Percentiles rank a stretch among this genome's conserved stretches.
phyloP scores from a whole-genome alignment of 208 protist species.

The Phytomonas serpens region DNA sequence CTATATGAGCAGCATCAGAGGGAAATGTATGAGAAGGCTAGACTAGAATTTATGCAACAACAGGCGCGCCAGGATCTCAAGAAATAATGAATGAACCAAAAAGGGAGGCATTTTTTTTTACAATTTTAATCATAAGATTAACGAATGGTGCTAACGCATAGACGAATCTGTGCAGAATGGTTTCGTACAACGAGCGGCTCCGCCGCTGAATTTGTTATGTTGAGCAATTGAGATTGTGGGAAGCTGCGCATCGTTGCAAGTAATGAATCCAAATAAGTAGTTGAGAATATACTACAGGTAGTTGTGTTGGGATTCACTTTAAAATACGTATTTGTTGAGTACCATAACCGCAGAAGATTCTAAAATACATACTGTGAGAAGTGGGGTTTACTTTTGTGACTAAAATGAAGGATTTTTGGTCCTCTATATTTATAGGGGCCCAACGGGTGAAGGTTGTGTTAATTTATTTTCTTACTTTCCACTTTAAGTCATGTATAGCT shows the following conservation, averaged over 20 bases:
- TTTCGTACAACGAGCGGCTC: not conserved
- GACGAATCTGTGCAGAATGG: not conserved
- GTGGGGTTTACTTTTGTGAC: constrained; percentile 1
- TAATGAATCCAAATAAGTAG: not conserved
- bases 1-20: constrained; percentile 73
- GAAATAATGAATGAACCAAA: constrained; percentile 18
- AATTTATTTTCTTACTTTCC: constrained; percentile 8
- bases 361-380: not conserved
- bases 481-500: constrained; percentile 3
- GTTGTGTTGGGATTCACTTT: not conserved
- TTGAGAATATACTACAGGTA: not conserved
- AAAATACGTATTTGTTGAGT: constrained; percentile 2
- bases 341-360: not conserved
- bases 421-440: not conserved
- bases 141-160: not conserved
- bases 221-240: not conserved
- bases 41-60: constrained; percentile 50
- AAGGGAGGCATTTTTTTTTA: not conserved
- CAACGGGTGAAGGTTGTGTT: not conserved
- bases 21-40: constrained; percentile 55
- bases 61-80: constrained; percentile 55
- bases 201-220: not conserved
- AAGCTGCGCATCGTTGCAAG: not conserved
- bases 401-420: not conserved
- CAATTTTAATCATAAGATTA: not conserved